phyloP scores from a whole-genome alignment of 768 basidiomycete genomes.

The Tricholoma sp. region DNA sequence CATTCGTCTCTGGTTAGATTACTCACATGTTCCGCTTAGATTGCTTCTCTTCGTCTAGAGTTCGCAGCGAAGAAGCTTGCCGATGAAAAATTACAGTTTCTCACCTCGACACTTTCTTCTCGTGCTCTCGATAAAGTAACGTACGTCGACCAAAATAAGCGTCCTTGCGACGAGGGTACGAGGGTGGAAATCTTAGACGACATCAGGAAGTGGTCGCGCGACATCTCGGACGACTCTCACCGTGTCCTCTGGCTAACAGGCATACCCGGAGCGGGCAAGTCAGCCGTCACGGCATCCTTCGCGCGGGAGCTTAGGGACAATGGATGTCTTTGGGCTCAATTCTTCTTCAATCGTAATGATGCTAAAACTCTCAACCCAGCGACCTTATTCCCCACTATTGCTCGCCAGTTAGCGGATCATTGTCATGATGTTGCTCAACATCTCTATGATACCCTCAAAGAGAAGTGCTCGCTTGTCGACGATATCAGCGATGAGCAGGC shows the following conservation, averaged over 20 bases:
- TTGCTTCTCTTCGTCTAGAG: not conserved
- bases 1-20: not conserved
- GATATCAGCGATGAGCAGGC: slow-evolving; percentile 9
- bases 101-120: not conserved
- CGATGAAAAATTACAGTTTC: not conserved
- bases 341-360: slow-evolving; percentile 15
- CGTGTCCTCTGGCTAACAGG: slow-evolving; percentile 15
- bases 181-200: slow-evolving; percentile 8
- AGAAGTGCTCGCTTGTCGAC: slow-evolving; percentile 11
- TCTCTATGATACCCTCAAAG: slow-evolving; percentile 4
- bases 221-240: not conserved
- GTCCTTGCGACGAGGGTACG: slow-evolving; percentile 12
- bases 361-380: slow-evolving; percentile 10
- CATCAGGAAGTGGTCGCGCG: slow-evolving; percentile 9
- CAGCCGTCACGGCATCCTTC: slow-evolving; percentile 13
- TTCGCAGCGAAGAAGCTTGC: not conserved
- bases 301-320: slow-evolving; percentile 11
- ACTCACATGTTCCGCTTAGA: not conserved
- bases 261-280: slow-evolving; percentile 14
- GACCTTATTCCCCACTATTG: slow-evolving; percentile 14
- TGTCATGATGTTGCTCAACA: slow-evolving; percentile 4
- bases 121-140: slow-evolving; percentile 6
- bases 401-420: slow-evolving; percentile 10
- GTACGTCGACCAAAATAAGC: slow-evolving; percentile 11
- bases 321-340: slow-evolving; percentile 11